Percentiles rank a stretch among this genome's conserved stretches.
Conservation (phyloP, 495 filamentous ascomycete species). For the Penicillium goetzii region DNA sequence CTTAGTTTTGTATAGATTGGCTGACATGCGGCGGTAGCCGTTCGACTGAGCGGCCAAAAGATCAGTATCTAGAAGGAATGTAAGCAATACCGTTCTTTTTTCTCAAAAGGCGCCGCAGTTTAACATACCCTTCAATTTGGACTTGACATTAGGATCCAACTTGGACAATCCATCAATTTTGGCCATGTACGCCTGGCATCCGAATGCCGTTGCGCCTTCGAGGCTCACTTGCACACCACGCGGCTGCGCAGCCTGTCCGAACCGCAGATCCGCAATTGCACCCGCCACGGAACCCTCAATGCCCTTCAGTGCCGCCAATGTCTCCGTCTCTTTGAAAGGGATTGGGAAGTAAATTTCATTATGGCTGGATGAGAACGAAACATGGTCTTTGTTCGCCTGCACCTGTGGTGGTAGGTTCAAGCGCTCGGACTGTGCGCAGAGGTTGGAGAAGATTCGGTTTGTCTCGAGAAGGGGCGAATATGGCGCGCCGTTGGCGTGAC, state of each 20-base stretch:
- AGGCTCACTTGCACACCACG: slow-evolving; percentile 61
- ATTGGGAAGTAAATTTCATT: slow-evolving; percentile 60
- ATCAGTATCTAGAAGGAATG: slow-evolving; percentile 62
- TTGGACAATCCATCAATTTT: slow-evolving; percentile 73
- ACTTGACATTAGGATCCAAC: slow-evolving; percentile 60
- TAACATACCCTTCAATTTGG: slow-evolving; percentile 63
- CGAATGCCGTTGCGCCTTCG: slow-evolving; percentile 66
- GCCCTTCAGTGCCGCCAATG: slow-evolving; percentile 67
- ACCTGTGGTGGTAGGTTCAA: slow-evolving; percentile 44
- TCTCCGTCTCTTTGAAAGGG: slow-evolving; percentile 73
- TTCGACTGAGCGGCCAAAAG: slow-evolving; percentile 70
- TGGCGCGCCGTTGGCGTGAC: slow-evolving; percentile 8
- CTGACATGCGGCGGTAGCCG: slow-evolving; percentile 72
- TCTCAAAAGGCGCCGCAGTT: not conserved
- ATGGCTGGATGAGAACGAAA: slow-evolving; percentile 46
- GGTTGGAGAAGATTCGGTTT: slow-evolving; percentile 44
- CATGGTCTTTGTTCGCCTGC: slow-evolving; percentile 38
- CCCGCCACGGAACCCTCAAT: slow-evolving; percentile 70
- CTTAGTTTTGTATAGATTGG: slow-evolving; percentile 74
- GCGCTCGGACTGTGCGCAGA: slow-evolving; percentile 46
- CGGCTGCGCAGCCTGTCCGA: slow-evolving; percentile 38
- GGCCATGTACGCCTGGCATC: slow-evolving; percentile 73
- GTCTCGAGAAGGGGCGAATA: slow-evolving; percentile 51
- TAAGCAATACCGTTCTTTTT: not conserved
- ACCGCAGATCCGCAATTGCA: slow-evolving; percentile 63